Evolutionary conservation across 2,329 filamentous ascomycete species (phyloP), one percentile per base, ranked within the genome.

Genomic region (Gliomastix tumulicola): DNA sequence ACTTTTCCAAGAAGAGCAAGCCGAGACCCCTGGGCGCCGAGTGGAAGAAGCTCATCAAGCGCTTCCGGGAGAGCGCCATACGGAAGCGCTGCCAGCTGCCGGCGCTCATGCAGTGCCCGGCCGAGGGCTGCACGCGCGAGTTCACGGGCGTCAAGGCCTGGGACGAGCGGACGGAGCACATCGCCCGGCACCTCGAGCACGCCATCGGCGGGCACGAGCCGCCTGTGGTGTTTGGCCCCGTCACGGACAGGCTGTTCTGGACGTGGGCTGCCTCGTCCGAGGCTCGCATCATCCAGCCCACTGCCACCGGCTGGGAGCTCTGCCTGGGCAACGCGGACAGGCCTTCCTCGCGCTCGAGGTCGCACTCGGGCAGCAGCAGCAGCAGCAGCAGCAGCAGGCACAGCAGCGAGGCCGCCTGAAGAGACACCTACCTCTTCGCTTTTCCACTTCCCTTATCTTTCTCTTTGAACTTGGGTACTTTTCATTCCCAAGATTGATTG

Each of bases 101-200:
- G 0, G 57, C 53, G 0, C 59, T 65, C 27, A 82, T 82, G 55
- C 41, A 44, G 4, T 88, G 87, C 50, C 72, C 81, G 0, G 76
- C 76, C 3, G 48, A 53, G 0, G 75, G 74, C 42, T 96, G 89
- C 55, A 50, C 44, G 2, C 35, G 40, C 10, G 54, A 56, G 1
- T 94, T 94, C 50, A 55, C 65, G 6, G 85, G 83, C 0, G 42
- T 54, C 1, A 71, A 66, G 6, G 77, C 77, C 10, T 95, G 88
- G 88, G 84, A 92, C 40, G 72, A 81, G 39, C 71, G 85, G 18
- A 87, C 94, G 79, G 89, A 96, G 57, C 89, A 96, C 59, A 76
- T 94, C 4, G 87, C 85, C 1, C 71, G 76, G 40, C 89, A 96
- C 55, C 69, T 90, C 32, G 87, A 92, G 32, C 43, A 37, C 23